These are phyloP conservation scores for Flaveria brownii DNA, from an alignment of 129 eudicot genomes.

Conservation along the genomic window DNA sequence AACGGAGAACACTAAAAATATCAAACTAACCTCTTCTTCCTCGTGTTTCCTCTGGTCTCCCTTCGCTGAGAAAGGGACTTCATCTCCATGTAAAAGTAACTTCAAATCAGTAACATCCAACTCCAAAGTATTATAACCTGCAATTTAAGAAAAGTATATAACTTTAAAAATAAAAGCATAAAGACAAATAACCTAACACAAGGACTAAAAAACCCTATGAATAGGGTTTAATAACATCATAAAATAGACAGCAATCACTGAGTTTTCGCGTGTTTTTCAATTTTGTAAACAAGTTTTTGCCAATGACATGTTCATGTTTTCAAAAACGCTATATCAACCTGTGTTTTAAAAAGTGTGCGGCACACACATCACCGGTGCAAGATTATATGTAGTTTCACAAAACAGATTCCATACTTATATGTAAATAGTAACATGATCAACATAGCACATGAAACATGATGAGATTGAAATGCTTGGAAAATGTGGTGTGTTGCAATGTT, in stretches of 20 bases:
- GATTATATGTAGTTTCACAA: neutral
- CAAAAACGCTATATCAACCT: neutral
- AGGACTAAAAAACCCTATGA: neutral
- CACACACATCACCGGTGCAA: neutral
- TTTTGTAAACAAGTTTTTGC: neutral
- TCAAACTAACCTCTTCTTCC: slow-evolving; percentile 35
- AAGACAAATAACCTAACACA: neutral
- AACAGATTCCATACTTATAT: neutral
- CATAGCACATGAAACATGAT: neutral
- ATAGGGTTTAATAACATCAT: neutral
- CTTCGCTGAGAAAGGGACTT: slow-evolving; percentile 12
- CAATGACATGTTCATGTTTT: neutral
- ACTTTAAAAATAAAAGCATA: neutral
- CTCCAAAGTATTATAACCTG: slow-evolving; percentile 31
- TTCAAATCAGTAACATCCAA: slow-evolving; percentile 29
- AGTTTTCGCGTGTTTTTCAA: neutral
- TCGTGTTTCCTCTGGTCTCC: slow-evolving; percentile 3
- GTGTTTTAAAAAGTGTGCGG: neutral
- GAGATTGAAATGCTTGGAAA: neutral
- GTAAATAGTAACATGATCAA: neutral
- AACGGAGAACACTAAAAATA: neutral
- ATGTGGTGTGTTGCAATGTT: neutral
- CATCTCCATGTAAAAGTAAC: slow-evolving; percentile 19
- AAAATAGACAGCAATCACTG: slow-evolving; percentile 1
- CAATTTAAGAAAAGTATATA: neutral